Evolutionary conservation across 352 stramenopile species (phyloP).

Genomic region (Phytophthora melonis): DNA sequence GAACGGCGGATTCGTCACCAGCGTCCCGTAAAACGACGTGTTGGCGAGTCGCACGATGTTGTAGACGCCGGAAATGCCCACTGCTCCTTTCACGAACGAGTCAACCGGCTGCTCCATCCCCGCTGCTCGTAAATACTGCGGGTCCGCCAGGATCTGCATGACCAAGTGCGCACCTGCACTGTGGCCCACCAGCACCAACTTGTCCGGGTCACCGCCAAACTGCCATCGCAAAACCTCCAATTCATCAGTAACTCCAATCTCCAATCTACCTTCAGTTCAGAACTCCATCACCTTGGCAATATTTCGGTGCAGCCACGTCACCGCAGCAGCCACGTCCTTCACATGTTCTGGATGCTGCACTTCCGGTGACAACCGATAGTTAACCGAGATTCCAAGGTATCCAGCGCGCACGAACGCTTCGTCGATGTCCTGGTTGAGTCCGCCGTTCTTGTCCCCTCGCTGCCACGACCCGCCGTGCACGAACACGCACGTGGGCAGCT

Average conservation of each 20-base stretch:
- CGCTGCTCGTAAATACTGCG: constrained; percentile 51
- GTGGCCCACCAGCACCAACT: constrained; percentile 73
- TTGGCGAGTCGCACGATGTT: constrained; percentile 88
- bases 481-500: constrained; percentile 79
- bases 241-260: constrained; percentile 3
- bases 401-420: constrained; percentile 62
- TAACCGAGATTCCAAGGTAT: constrained; percentile 72
- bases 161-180: constrained; percentile 84
- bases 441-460: constrained; percentile 78
- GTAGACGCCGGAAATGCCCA: constrained; percentile 88
- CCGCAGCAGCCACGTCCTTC: constrained; percentile 64
- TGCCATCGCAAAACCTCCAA: constrained; percentile 25
- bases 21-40: constrained; percentile 68
- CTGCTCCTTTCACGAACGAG: constrained; percentile 57
- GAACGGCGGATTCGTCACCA: constrained; percentile 78
- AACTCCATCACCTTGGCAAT: constrained; percentile 62
- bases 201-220: constrained; percentile 77
- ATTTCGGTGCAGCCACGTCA: constrained; percentile 74
- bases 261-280: not conserved
- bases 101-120: constrained; percentile 45
- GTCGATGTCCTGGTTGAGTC: constrained; percentile 73
- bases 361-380: constrained; percentile 86
- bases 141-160: constrained; percentile 74
- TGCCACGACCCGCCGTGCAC: constrained; percentile 89
- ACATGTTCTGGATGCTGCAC: constrained; percentile 77